These are phyloP conservation scores for Tulasnella sp. DNA, from an alignment of 768 basidiomycete genomes.

Conservation along the genomic window DNA sequence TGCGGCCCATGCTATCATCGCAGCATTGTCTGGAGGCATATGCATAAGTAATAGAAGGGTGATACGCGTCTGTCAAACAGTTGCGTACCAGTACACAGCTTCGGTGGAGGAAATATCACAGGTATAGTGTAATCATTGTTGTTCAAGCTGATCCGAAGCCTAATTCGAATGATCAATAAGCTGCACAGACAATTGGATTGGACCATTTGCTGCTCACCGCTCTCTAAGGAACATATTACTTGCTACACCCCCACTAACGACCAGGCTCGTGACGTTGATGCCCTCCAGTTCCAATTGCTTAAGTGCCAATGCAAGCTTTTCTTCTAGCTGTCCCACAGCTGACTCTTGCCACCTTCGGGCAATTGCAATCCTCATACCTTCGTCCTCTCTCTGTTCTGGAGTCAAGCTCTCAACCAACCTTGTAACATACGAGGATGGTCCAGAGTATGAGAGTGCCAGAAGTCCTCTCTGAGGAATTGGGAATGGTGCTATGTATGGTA, in stretches of 20 bases:
- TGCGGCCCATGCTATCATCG: conserved; percentile 90
- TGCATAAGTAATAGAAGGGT: not conserved
- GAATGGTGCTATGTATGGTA: conserved; percentile 5
- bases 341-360: conserved; percentile 62
- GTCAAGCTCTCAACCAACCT: conserved; percentile 39
- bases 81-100: conserved; percentile 8
- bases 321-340: conserved; percentile 57
- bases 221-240: conserved; percentile 61
- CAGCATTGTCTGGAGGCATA: conserved; percentile 68
- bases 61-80: not conserved
- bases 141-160: not conserved
- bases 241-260: conserved; percentile 88
- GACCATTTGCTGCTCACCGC: conserved; percentile 32
- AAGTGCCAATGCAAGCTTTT: conserved; percentile 51
- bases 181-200: not conserved
- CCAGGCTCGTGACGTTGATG: conserved; percentile 43
- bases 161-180: conserved; percentile 58
- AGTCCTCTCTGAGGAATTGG: conserved; percentile 39
- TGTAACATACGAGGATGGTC: conserved; percentile 59
- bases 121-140: conserved; percentile 1
- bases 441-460: conserved; percentile 66
- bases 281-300: conserved; percentile 32
- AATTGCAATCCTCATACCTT: conserved; percentile 28
- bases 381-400: conserved; percentile 8
- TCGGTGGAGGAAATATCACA: conserved; percentile 4